Conservation (phyloP, 805 yeast genomes). For the Ogataea paradorogensis region DNA sequence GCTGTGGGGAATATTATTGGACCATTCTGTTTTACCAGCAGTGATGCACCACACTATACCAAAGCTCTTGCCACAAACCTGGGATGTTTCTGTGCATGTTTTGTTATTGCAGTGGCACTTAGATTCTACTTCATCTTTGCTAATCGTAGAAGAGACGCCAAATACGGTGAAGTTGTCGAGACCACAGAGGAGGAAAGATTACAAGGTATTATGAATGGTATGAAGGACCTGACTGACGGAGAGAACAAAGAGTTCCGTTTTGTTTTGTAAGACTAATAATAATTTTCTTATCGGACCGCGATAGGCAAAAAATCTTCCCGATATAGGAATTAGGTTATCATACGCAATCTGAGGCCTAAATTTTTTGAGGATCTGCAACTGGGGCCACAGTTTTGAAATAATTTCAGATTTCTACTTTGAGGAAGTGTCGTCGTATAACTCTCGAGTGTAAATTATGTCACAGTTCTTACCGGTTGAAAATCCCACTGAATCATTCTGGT, state of each 20-base stretch:
- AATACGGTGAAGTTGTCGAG: slow-evolving; percentile 25
- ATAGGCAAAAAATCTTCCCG: background rate
- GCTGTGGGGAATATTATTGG: slow-evolving; percentile 56
- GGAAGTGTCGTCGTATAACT: no score
- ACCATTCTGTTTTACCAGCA: slow-evolving; percentile 45
- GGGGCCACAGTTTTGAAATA: no score
- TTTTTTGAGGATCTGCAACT: no score
- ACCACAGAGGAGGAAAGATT: slow-evolving; percentile 26
- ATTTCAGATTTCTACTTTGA: no score
- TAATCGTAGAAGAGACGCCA: slow-evolving; percentile 41
- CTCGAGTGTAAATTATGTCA: slow-evolving; percentile 3
- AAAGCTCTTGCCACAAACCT: slow-evolving; percentile 39
- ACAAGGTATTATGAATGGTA: slow-evolving; percentile 32
- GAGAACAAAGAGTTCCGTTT: slow-evolving; percentile 30
- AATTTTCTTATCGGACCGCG: background rate
- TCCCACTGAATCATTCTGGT: slow-evolving; percentile 9
- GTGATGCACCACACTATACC: slow-evolving; percentile 44
- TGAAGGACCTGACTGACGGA: slow-evolving; percentile 32
- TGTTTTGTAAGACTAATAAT: slow-evolving; percentile 8
- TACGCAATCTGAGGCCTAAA: background rate
- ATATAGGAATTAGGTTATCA: background rate
- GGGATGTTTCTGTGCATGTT: slow-evolving; percentile 39
- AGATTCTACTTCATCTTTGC: slow-evolving; percentile 33
- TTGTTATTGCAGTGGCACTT: slow-evolving; percentile 29
- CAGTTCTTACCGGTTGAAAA: slow-evolving; percentile 4